phyloP scores from a whole-genome alignment of 2,329 filamentous ascomycete genomes.

The Alternaria solani region DNA sequence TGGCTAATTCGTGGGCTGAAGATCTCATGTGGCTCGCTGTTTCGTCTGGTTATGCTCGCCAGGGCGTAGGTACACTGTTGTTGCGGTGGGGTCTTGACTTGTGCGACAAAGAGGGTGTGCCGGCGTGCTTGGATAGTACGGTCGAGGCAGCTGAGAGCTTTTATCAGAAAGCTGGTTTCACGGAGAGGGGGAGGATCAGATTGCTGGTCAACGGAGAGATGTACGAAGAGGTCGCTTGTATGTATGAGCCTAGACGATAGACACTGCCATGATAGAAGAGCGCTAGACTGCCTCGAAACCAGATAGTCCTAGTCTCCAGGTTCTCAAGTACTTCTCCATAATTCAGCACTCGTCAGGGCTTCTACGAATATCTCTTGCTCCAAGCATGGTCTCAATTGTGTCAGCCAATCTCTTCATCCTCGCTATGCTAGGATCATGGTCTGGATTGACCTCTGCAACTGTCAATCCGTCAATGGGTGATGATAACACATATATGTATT shows the following conservation, averaged over 20 bases:
- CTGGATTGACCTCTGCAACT: no score
- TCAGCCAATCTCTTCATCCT: slow-evolving; percentile 23
- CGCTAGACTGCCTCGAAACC: background rate
- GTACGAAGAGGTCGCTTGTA: slow-evolving; percentile 9
- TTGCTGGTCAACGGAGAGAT: slow-evolving; percentile 3
- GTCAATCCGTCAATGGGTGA: no score
- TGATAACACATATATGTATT: no score
- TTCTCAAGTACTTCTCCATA: background rate
- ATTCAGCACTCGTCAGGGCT: no score
- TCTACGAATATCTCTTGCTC: background rate
- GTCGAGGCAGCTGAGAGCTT: slow-evolving; percentile 9
- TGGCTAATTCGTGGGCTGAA: background rate
- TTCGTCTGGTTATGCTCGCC: slow-evolving; percentile 7
- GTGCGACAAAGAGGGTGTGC: slow-evolving; percentile 1
- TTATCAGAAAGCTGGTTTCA: slow-evolving; percentile 14
- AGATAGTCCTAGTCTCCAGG: background rate
- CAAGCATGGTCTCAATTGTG: slow-evolving; percentile 13
- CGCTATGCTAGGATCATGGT: background rate
- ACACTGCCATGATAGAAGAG: background rate
- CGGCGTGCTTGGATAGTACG: slow-evolving; percentile 15
- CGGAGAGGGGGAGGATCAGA: slow-evolving; percentile 10
- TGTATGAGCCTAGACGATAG: slow-evolving; percentile 4
- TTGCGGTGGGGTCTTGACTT: slow-evolving; percentile 12
- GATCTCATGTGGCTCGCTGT: slow-evolving; percentile 18
- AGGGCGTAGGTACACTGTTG: slow-evolving; percentile 9